Evolutionary conservation across 2,329 filamentous ascomycete species (phyloP), one percentile per base, ranked within the genome.

Genomic region (Botryotinia globosa): DNA sequence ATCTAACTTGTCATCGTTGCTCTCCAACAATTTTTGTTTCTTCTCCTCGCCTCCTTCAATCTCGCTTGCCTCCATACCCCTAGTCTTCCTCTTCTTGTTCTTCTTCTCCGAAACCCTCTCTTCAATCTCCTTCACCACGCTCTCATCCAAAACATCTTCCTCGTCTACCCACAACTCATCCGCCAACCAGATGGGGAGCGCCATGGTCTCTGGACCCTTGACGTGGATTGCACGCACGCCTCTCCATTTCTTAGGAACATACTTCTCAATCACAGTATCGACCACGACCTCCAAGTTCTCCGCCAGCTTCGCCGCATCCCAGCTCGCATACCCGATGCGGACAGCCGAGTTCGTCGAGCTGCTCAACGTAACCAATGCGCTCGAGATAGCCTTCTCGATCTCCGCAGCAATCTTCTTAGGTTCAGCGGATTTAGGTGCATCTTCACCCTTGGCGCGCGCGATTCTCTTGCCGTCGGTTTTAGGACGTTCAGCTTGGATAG

Each of bases 141-240:
- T 86, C 54, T 86, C 85, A 75, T 86, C 84, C 51, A 96, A 84
- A 10, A 97, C 89, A 79, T 91, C 89, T 75, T 93, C 90, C 74
- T 89, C 87, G 74, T 96, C 92, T 25, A 91, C 83, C 94, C 96
- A 99, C 76, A 99, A 86, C 86, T 98, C 94, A 77, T 94, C 91
- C 7, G 95, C 92, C 80, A 97, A 85, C 93, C 94, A 99, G 80
- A 99, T 90, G n/a, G 96, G 96, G 79, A 99, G 86, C 14, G 95
- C 92, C 74, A 91, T 91, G 7, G 95, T 97, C 80, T 93, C 90
- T 42, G 93, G 91, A 4, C 94, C 93, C 87, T 98, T 99, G 85
- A 99, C 87, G 82, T 97, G 94, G 74, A 99, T 85, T 75, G 89
- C 89, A 82, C 91, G 91, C 75, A 98, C 87, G 81, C 95, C 96